Base-by-base conservation (phyloP, 176 grass and related monocot genomes). In the Rhynchospora tenuis region DNA sequence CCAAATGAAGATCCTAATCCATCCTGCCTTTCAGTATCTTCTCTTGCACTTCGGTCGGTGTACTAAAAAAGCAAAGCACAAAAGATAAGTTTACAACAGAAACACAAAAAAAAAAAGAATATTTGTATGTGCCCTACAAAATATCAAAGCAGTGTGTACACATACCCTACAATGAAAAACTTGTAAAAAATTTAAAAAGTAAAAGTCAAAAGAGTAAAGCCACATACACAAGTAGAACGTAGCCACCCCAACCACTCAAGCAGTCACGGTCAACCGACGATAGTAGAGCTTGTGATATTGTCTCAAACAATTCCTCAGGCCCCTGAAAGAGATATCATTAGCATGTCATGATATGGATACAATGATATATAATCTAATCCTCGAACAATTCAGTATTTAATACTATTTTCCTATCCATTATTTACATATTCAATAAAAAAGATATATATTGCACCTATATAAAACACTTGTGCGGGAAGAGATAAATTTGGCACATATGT, bases 261-360 rank as follows among this genome's bases (percentile, higher is more conserved):
- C 92, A 98, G 85, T 98, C 95, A 9, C 95, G 92, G 65, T 98
- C 92, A 14, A 93, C 86, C 14, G 95, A 98, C 60, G 92, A 83
- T 61, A 84, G 26, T 79, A 98, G 59, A 74, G 95, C 92, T 93
- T 98, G 95, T n/a, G 95, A 98, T 71, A 98, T 77, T 7, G 92
- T 98, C 87, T 95, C 91, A 43, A 98, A 98, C 59, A 98, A 77
- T 84, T 98, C 92, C 31, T 98, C 95, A 3, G 95, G 90, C 73
- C 91, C 92, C 95, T 98, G 28, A 77, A 76, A 77, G 73, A 76
- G 48, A 77, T 85, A 74, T 52, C 52, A 56, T 76, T 76, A 76
- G 73, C 26, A 77, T 33, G 6, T 29, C 15, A 56, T 56, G 73
- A 22, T 56, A 56, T 19, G 26, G 26, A 28, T 29, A 11, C 48